Evolutionary conservation across 768 basidiomycete species (phyloP).

Genomic region (Xerocomellus chrysenteron): DNA sequence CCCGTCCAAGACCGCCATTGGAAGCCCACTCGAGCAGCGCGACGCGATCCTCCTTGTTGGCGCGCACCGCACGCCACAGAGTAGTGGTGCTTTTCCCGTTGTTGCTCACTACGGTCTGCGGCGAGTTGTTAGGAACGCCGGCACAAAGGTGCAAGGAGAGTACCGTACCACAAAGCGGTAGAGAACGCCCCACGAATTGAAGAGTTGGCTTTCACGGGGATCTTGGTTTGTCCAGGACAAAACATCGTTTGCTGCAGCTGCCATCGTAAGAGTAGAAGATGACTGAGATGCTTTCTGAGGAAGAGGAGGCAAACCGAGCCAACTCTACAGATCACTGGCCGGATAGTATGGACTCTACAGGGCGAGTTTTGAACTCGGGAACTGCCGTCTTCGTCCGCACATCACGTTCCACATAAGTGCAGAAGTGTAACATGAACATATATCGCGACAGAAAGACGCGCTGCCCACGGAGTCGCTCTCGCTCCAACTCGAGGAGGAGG

Average conservation of each 20-base stretch:
- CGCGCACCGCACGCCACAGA: conserved; percentile 75
- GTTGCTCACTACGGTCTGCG: conserved; percentile 60
- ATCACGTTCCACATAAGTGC: too few species aligned
- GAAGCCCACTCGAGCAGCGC: conserved; percentile 87
- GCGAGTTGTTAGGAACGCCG: conserved; percentile 26
- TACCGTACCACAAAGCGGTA: conserved; percentile 74
- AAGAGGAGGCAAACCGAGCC: conserved; percentile 31
- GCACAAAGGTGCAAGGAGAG: conserved; percentile 13
- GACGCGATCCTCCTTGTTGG: conserved; percentile 84
- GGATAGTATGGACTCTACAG: conserved; percentile 46
- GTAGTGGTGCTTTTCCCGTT: conserved; percentile 74
- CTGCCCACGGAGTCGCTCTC: too few species aligned
- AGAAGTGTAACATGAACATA: too few species aligned
- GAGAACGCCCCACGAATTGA: conserved; percentile 76
- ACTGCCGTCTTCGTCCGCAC: too few species aligned
- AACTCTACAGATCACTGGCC: conserved; percentile 21
- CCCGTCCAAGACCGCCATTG: conserved; percentile 80
- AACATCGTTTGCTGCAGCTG: conserved; percentile 59
- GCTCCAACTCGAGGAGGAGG: too few species aligned
- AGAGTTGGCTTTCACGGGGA: conserved; percentile 78
- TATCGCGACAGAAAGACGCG: too few species aligned
- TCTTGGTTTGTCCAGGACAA: conserved; percentile 88
- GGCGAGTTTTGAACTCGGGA: conserved; percentile 30
- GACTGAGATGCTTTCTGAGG: conserved; percentile 29
- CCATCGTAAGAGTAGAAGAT: conserved; percentile 45